Evolutionary conservation across 768 basidiomycete species (phyloP).

Genomic region (Pleurotus giganteus): DNA sequence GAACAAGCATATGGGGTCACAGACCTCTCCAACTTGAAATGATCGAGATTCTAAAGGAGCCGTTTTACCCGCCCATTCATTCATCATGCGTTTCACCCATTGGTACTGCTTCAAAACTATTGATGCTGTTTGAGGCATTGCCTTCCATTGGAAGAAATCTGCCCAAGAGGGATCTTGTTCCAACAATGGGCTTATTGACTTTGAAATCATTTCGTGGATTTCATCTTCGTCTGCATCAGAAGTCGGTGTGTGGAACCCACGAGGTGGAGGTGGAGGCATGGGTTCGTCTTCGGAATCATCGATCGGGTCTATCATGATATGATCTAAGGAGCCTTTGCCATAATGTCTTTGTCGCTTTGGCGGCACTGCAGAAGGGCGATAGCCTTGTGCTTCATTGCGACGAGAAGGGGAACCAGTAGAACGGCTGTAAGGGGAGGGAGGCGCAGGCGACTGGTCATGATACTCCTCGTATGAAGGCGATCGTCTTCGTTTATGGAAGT

Average conservation of each 20-base stretch:
- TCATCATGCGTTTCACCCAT: slow-evolving; percentile 50
- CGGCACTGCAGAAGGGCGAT: neutral
- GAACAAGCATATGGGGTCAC: slow-evolving; percentile 13
- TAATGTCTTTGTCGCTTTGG: slow-evolving; percentile 9
- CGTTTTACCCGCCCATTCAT: slow-evolving; percentile 39
- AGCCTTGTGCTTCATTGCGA: neutral
- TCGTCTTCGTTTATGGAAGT: slow-evolving; percentile 17
- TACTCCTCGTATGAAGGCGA: slow-evolving; percentile 26
- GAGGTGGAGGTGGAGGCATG: slow-evolving; percentile 7
- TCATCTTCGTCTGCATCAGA: slow-evolving; percentile 35
- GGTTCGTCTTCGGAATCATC: neutral
- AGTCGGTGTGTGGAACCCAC: slow-evolving; percentile 28
- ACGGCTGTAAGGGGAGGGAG: neutral
- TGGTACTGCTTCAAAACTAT: slow-evolving; percentile 48
- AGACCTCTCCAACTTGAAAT: slow-evolving; percentile 45
- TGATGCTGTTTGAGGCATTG: slow-evolving; percentile 36
- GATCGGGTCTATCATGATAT: neutral
- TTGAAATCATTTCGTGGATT: slow-evolving; percentile 38
- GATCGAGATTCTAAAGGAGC: slow-evolving; percentile 36
- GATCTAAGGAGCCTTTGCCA: slow-evolving; percentile 1
- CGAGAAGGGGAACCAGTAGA: neutral
- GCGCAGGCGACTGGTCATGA: neutral
- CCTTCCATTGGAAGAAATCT: slow-evolving; percentile 39
- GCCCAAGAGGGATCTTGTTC: slow-evolving; percentile 43
- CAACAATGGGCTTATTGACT: slow-evolving; percentile 42